A percentile compares a stretch with the other conserved stretches of the same genome.
Evolutionary conservation across 352 stramenopile species (phyloP).

Genomic region (Globisporangium rhizosaccharum): DNA sequence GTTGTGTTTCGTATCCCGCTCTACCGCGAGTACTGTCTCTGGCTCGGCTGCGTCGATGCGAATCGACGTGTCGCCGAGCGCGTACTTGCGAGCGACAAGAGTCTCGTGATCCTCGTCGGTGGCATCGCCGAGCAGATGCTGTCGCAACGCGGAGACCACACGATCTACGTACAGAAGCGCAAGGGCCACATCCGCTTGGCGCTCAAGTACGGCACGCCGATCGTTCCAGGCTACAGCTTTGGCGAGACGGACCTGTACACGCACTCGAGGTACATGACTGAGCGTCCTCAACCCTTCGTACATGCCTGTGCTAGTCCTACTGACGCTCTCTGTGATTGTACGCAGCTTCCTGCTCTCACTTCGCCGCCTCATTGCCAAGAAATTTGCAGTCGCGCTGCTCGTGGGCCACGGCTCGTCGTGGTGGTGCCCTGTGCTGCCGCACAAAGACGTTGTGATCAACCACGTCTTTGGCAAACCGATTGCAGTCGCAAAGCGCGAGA

Average conservation of each 20-base stretch:
- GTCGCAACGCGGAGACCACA: slow-evolving; percentile 60
- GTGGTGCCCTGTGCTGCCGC: slow-evolving; percentile 46
- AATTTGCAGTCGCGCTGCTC: slow-evolving; percentile 56
- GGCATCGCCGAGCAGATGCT: slow-evolving; percentile 84
- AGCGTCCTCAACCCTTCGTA: no score
- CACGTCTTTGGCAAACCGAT: slow-evolving; percentile 78
- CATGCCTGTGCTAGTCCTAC: background rate
- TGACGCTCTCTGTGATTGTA: slow-evolving; percentile 5
- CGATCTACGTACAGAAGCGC: slow-evolving; percentile 73
- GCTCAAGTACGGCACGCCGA: slow-evolving; percentile 64
- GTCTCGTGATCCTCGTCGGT: slow-evolving; percentile 73
- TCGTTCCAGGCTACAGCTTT: slow-evolving; percentile 79
- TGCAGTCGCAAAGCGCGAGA: slow-evolving; percentile 43
- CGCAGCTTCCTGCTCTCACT: slow-evolving; percentile 57
- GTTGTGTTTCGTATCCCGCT: slow-evolving; percentile 73
- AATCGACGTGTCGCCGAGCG: slow-evolving; percentile 52
- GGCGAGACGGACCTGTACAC: slow-evolving; percentile 83
- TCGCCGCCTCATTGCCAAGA: slow-evolving; percentile 62
- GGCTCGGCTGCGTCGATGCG: slow-evolving; percentile 74
- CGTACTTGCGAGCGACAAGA: slow-evolving; percentile 64
- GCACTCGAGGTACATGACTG: slow-evolving; percentile 43
- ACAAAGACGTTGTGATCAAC: slow-evolving; percentile 54
- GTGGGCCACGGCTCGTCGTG: slow-evolving; percentile 55
- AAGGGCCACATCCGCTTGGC: slow-evolving; percentile 80
- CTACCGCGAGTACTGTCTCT: slow-evolving; percentile 75